Evolutionary conservation across 192 early-diverging fungal species (phyloP).

Genomic region (Tieghemiomyces parasiticus): DNA sequence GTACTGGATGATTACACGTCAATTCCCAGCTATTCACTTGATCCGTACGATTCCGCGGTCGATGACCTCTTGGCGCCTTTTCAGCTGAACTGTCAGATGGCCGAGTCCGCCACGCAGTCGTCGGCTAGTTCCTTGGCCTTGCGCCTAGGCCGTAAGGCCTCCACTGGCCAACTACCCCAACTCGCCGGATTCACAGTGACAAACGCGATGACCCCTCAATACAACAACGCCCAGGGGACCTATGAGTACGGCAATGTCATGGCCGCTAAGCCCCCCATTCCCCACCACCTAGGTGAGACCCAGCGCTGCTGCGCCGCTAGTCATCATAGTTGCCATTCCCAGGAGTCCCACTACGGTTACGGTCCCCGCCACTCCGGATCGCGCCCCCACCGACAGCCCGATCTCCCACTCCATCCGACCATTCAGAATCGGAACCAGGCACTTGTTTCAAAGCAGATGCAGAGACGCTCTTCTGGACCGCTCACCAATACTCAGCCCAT

Average conservation of each 20-base stretch:
- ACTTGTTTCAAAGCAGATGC: background rate
- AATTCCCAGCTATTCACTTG: no score
- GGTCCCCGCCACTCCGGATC: background rate
- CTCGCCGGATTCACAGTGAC: no score
- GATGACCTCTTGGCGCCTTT: no score
- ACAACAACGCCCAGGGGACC: background rate
- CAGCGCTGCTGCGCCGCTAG: background rate
- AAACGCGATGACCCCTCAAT: background rate
- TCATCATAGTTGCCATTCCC: background rate
- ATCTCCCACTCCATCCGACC: slow-evolving; percentile 4
- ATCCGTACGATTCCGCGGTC: no score
- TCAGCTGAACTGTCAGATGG: no score
- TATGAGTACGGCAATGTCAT: background rate
- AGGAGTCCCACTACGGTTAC: background rate
- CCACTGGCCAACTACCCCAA: no score
- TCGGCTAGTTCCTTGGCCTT: no score
- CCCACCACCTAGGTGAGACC: background rate
- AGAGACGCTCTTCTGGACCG: background rate
- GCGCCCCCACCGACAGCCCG: background rate
- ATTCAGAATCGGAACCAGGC: slow-evolving; percentile 8
- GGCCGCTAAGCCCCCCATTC: no score
- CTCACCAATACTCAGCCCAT: no score
- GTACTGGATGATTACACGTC: no score
- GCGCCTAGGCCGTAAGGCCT: no score
- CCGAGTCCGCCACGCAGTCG: no score